phyloP scores from a whole-genome alignment of 257 asterid genomes.

The Nicotiana benthamiana region DNA sequence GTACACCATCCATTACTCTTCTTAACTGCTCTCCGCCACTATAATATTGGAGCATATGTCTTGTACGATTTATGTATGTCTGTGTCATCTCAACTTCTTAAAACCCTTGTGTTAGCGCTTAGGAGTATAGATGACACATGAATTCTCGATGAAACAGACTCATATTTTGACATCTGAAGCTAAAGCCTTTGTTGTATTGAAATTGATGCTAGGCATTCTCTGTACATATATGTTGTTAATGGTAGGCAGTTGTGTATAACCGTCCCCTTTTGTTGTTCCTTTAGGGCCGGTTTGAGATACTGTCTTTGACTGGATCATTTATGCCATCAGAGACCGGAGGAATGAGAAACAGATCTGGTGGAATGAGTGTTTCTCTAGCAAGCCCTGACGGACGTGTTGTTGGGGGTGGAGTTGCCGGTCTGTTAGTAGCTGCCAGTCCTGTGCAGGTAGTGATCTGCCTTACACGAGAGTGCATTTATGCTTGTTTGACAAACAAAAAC shows the following conservation, averaged over 20 bases:
- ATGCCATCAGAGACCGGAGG: slow-evolving; percentile 86
- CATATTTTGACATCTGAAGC: neutral
- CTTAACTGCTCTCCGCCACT: neutral
- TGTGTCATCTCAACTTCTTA: neutral
- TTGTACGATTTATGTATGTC: neutral
- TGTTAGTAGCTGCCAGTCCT: slow-evolving; percentile 84
- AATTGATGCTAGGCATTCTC: neutral
- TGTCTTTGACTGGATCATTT: slow-evolving; percentile 80
- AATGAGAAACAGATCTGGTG: slow-evolving; percentile 83
- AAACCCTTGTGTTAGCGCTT: neutral
- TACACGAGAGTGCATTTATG: too few species aligned
- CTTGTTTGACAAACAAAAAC: too few species aligned
- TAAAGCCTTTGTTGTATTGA: neutral
- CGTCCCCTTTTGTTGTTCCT: neutral
- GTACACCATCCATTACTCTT: too few species aligned
- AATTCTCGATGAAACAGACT: neutral
- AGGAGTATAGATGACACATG: neutral
- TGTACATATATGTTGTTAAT: neutral
- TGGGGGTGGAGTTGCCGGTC: slow-evolving; percentile 93
- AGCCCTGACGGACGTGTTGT: slow-evolving; percentile 94
- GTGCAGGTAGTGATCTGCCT: slow-evolving; percentile 48
- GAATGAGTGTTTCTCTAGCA: slow-evolving; percentile 91
- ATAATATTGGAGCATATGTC: neutral
- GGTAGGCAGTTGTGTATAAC: neutral
- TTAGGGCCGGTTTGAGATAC: slow-evolving; percentile 93